These are phyloP conservation scores for Geum urbanum DNA, from an alignment of 306 rosid genomes.

Conservation along the genomic window DNA sequence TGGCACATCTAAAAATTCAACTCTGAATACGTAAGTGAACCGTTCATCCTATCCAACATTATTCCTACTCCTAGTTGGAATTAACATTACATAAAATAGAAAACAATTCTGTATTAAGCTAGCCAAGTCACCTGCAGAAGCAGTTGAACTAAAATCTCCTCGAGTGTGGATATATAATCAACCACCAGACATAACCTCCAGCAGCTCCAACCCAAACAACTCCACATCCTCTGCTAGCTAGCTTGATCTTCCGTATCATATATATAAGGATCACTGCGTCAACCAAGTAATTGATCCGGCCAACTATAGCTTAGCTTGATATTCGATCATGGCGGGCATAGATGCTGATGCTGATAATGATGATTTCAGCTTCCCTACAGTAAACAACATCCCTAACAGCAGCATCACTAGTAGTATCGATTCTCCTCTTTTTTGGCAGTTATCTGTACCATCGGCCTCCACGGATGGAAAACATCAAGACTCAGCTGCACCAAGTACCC, in stretches of 20 bases:
- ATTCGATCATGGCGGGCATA: too few species aligned
- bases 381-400: not conserved
- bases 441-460: not conserved
- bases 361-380: conserved; percentile 16
- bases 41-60: not conserved
- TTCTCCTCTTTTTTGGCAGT: conserved; percentile 11
- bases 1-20: too few species aligned
- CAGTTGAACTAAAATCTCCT: not conserved
- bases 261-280: not conserved
- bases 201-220: not conserved
- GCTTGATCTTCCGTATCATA: not conserved
- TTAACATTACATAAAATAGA: not conserved
- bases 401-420: not conserved
- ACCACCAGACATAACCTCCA: not conserved
- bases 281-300: not conserved
- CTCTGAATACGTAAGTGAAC: not conserved
- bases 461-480: not conserved
- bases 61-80: not conserved
- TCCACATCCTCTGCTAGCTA: not conserved
- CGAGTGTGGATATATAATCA: not conserved
- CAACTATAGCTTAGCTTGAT: too few species aligned
- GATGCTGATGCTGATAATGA: not conserved
- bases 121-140: not conserved
- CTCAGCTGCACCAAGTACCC: too few species aligned
- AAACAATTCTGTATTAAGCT: too few species aligned